Conservation (phyloP, 2,329 filamentous ascomycete species). For the Colletotrichum abscissum region DNA sequence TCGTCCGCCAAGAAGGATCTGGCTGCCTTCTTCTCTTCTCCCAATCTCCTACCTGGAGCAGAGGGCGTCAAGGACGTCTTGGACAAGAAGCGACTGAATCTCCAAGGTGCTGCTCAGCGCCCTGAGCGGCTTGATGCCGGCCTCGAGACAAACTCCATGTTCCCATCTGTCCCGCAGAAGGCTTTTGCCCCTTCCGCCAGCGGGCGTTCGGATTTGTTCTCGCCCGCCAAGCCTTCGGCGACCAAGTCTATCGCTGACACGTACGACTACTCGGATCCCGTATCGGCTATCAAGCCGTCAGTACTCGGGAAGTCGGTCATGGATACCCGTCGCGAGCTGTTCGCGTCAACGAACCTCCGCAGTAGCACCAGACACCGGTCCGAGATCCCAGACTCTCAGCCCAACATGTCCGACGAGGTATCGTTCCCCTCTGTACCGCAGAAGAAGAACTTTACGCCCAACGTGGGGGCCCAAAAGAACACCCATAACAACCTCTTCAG, state of each 20-base stretch:
- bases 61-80: slow-evolving; percentile 30
- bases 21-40: slow-evolving; percentile 69
- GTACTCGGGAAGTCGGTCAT: neutral
- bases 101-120: slow-evolving; percentile 22
- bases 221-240: slow-evolving; percentile 42
- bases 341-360: slow-evolving; percentile 1
- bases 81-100: slow-evolving; percentile 30
- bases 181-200: slow-evolving; percentile 46
- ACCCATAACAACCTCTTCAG: slow-evolving; percentile 53
- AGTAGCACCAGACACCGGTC: slow-evolving; percentile 4
- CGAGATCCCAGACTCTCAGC: slow-evolving; percentile 38
- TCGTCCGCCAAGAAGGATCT: slow-evolving; percentile 49
- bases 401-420: slow-evolving; percentile 47
- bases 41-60: slow-evolving; percentile 52
- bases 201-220: slow-evolving; percentile 48
- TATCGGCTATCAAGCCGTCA: neutral
- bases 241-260: slow-evolving; percentile 4
- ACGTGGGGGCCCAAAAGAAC: slow-evolving; percentile 44
- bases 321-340: slow-evolving; percentile 20
- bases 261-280: neutral
- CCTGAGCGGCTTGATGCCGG: slow-evolving; percentile 35
- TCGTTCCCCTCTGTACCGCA: slow-evolving; percentile 53
- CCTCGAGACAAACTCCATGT: slow-evolving; percentile 52
- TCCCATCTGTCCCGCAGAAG: slow-evolving; percentile 48
- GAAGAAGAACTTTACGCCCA: slow-evolving; percentile 62